Percentiles rank a stretch among this genome's conserved stretches.
These are phyloP conservation scores for Trichoderma reesei DNA, from an alignment of 495 filamentous ascomycete genomes.

Conservation along the genomic window DNA sequence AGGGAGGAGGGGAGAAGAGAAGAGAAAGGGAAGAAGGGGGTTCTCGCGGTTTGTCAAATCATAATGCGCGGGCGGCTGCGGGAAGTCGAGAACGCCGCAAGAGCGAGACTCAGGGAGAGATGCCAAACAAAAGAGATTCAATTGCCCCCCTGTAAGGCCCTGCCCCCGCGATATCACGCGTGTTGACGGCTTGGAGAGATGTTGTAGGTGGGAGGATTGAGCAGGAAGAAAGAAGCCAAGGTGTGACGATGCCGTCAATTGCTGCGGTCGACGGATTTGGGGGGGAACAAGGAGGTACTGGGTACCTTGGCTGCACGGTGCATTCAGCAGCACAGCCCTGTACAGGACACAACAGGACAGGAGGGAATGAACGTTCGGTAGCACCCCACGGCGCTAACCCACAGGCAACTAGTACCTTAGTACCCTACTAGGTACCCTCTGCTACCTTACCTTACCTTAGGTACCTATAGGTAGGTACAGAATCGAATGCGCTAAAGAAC, in stretches of 20 bases:
- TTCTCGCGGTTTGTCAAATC: background rate
- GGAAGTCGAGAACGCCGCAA: background rate
- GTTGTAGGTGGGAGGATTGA: background rate
- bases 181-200: background rate
- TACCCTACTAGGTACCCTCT: no score
- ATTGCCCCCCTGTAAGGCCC: background rate
- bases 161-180: background rate
- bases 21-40: background rate
- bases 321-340: background rate
- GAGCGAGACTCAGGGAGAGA: background rate
- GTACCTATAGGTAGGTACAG: no score
- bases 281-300: background rate
- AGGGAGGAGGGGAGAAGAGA: background rate
- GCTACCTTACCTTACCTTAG: no score
- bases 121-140: background rate
- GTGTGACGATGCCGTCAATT: constrained; percentile 1
- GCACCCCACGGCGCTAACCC: background rate
- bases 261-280: background rate
- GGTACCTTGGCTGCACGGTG: background rate
- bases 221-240: background rate
- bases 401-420: no score
- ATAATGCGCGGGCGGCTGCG: background rate
- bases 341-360: background rate
- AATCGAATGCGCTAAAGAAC: no score
- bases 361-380: background rate